These are phyloP conservation scores for Avena eriantha DNA, from an alignment of 176 grass and related monocot species.

Conservation along the genomic window DNA sequence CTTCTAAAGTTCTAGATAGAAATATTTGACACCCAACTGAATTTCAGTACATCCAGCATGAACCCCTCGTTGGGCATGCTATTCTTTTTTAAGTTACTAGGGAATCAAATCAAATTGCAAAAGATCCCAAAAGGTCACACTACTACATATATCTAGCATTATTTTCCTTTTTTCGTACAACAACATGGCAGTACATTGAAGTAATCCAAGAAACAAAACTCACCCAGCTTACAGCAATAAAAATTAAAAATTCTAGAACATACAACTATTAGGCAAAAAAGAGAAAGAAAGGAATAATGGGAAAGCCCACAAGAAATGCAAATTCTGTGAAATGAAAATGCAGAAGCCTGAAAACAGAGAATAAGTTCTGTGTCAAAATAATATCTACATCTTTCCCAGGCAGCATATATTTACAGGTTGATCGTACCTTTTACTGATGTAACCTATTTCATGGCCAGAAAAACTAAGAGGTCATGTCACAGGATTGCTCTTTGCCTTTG, in stretches of 20 bases:
- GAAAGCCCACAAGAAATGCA: neutral
- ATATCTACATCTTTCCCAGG: neutral
- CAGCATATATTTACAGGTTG: neutral
- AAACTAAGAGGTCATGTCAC: neutral
- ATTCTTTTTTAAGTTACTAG: neutral
- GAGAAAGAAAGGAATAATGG: neutral
- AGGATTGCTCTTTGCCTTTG: too few relatives aligned
- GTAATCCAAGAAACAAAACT: neutral
- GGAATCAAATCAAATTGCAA: neutral
- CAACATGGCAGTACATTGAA: neutral
- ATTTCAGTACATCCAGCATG: neutral
- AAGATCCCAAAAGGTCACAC: neutral
- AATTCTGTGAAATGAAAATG: neutral
- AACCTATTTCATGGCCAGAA: neutral
- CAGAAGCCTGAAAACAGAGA: slow-evolving; percentile 7
- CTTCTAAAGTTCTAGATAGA: neutral
- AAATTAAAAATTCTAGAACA: neutral
- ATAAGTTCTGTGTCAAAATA: neutral
- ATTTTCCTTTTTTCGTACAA: neutral
- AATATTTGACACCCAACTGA: neutral
- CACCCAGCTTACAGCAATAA: neutral
- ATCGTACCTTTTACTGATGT: neutral
- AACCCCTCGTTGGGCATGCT: neutral
- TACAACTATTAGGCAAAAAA: neutral
- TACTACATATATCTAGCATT: neutral